phyloP scores from a whole-genome alignment of 768 basidiomycete genomes.

The Xerocomellus dryophilus region DNA sequence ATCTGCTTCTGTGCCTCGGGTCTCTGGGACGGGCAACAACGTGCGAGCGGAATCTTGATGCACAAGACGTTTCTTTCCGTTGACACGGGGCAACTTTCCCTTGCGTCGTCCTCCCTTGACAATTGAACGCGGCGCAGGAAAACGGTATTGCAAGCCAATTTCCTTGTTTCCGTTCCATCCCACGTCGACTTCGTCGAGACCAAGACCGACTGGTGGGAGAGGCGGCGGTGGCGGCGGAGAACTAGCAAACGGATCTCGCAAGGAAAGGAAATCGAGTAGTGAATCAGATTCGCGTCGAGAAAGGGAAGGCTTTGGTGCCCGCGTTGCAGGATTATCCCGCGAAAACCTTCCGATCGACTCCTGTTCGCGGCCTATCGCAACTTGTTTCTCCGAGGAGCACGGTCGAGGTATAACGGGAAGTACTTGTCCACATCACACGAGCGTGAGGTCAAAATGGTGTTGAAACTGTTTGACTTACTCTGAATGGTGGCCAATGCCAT shows the following conservation, averaged over 20 bases:
- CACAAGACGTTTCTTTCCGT: conserved; percentile 22
- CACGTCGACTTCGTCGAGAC: conserved; percentile 28
- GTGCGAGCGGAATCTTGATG: conserved; percentile 29
- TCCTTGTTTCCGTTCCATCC: conserved; percentile 25
- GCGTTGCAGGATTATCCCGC: neutral
- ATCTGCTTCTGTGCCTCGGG: conserved; percentile 17
- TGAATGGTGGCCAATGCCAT: conserved; percentile 18
- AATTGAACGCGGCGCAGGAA: conserved; percentile 32
- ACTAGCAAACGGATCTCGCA: conserved; percentile 35
- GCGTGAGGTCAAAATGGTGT: neutral
- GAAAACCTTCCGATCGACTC: neutral
- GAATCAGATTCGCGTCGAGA: conserved; percentile 27
- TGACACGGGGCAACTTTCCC: conserved; percentile 13
- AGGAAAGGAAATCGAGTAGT: conserved; percentile 31
- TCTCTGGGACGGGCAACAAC: conserved; percentile 23
- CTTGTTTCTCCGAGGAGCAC: conserved; percentile 10
- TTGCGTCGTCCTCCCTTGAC: conserved; percentile 23
- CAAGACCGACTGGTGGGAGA: conserved; percentile 26
- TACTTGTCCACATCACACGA: conserved; percentile 13
- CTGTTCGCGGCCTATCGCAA: neutral
- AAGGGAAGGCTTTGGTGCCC: conserved; percentile 19
- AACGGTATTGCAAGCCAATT: conserved; percentile 31
- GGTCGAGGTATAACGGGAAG: conserved; percentile 13
- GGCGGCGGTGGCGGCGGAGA: conserved; percentile 33
- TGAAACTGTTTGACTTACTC: conserved; percentile 16